Conservation (phyloP, 1,284 basidiomycete species). For the Trichosporon coremiiforme region DNA sequence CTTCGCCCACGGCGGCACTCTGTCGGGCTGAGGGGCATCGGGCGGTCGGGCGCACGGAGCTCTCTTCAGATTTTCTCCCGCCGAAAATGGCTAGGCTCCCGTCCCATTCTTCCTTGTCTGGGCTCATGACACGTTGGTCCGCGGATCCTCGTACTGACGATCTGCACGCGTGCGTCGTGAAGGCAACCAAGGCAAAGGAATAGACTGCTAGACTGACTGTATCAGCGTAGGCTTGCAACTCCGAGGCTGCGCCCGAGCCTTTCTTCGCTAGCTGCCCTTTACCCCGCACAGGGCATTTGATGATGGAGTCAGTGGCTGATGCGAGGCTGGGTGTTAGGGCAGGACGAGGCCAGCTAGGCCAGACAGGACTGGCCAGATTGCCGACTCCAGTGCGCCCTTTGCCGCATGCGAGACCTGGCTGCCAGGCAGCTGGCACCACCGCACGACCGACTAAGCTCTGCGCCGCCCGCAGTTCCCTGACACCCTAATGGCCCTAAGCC, state of each 20-base stretch:
- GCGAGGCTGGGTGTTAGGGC: too few species aligned
- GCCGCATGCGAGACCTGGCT: too few species aligned
- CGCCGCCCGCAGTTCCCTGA: slow-evolving; percentile 8
- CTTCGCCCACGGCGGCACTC: too few species aligned
- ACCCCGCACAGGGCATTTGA: neutral
- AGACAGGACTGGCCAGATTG: neutral
- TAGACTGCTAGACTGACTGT: too few species aligned
- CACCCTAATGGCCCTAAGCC: slow-evolving; percentile 8
- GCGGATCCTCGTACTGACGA: neutral
- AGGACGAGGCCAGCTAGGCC: neutral
- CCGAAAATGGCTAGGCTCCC: neutral
- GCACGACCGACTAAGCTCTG: neutral
- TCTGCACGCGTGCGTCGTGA: neutral
- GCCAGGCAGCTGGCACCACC: too few species aligned
- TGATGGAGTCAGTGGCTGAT: neutral
- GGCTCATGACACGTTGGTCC: neutral
- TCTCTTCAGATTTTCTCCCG: too few species aligned
- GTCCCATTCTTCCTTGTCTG: neutral
- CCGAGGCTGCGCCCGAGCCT: too few species aligned
- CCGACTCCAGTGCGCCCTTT: too few species aligned
- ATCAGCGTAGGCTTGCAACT: neutral
- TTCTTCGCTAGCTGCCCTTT: neutral
- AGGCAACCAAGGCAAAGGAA: too few species aligned
- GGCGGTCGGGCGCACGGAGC: too few species aligned
- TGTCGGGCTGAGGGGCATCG: too few species aligned